Evolutionary conservation across 2,329 filamentous ascomycete species (phyloP).

Genomic region (Aspergillus brunneoviolaceus): DNA sequence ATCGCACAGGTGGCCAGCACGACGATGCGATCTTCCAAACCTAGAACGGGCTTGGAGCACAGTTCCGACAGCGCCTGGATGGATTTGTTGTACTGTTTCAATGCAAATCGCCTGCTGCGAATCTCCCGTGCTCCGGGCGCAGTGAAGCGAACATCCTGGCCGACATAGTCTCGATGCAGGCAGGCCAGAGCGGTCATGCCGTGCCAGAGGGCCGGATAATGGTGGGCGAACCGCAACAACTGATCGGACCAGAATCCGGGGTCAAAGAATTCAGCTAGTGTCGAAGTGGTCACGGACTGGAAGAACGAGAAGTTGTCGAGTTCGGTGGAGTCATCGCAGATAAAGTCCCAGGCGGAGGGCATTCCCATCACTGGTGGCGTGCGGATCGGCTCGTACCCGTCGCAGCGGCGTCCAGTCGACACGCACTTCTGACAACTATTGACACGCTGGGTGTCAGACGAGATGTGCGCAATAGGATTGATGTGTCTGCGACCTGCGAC

Average conservation of each 20-base stretch:
- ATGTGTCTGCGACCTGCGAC: too few relatives aligned
- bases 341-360: not conserved
- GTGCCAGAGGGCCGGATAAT: not conserved
- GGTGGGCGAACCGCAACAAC: not conserved
- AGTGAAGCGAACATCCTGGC: not conserved
- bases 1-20: not conserved
- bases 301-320: not conserved
- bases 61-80: not conserved
- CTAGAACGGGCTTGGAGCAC: not conserved
- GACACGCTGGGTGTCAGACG: not conserved
- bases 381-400: not conserved
- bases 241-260: not conserved
- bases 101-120: not conserved
- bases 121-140: not conserved
- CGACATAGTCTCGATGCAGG: not conserved
- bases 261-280: not conserved
- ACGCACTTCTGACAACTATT: not conserved
- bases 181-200: not conserved
- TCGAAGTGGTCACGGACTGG: not conserved
- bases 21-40: not conserved
- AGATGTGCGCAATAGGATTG: too few relatives aligned
- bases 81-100: not conserved
- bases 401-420: not conserved
- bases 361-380: not conserved
- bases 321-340: not conserved